phyloP scores from a whole-genome alignment of 228 moss, liverwort and hornwort species.

The Sphagnum fallax region DNA sequence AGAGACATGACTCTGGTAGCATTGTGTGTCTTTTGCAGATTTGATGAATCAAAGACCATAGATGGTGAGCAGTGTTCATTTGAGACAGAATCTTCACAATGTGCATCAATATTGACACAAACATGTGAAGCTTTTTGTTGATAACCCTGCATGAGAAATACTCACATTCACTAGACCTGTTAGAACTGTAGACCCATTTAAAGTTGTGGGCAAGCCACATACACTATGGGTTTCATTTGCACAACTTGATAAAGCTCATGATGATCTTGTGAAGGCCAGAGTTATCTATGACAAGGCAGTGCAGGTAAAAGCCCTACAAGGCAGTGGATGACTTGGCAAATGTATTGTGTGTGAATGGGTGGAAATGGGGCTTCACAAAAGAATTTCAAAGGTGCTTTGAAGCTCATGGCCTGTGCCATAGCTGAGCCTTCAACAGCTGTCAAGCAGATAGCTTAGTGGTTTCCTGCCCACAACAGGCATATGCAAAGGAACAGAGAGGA shows the following conservation, averaged over 20 bases:
- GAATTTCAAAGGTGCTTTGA: constrained; percentile 77
- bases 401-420: constrained; percentile 87
- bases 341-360: constrained; percentile 94
- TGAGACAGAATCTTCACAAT: constrained; percentile 95
- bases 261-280: constrained; percentile 74
- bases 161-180: constrained; percentile 86
- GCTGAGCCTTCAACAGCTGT: constrained; percentile 81
- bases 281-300: constrained; percentile 96
- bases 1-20: constrained; percentile 90
- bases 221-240: constrained; percentile 96
- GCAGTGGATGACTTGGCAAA: constrained; percentile 96
- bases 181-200: constrained; percentile 84
- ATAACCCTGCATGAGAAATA: constrained; percentile 72
- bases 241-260: constrained; percentile 73
- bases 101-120: constrained; percentile 96
- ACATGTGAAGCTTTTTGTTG: constrained; percentile 84
- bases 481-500: too few relatives aligned
- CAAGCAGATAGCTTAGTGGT: constrained; percentile 55
- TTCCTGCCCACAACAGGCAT: background rate
- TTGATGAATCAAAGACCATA: constrained; percentile 89
- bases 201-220: constrained; percentile 89
- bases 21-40: constrained; percentile 55
- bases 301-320: constrained; percentile 68
- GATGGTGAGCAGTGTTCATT: constrained; percentile 85
- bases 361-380: constrained; percentile 89